Percentiles rank a stretch among this genome's conserved stretches.
Conservation (phyloP, 495 filamentous ascomycete species). For the Tirmania nivea region DNA sequence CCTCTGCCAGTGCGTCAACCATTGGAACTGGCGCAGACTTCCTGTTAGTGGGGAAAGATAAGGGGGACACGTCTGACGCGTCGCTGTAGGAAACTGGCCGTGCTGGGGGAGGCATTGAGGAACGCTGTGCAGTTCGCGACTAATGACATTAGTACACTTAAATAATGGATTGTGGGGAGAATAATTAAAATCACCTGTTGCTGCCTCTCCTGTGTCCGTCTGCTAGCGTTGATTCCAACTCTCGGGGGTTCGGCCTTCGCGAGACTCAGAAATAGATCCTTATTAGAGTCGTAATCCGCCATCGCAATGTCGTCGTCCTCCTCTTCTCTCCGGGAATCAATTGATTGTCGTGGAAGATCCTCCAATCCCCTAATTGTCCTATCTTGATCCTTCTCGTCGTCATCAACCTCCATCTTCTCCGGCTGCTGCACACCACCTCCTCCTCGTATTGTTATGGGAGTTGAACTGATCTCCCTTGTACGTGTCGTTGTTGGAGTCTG, state of each 20-base stretch:
- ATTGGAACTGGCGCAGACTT: neutral
- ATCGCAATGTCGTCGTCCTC: neutral
- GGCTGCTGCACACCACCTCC: slow-evolving; percentile 2
- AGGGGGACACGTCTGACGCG: slow-evolving; percentile 1
- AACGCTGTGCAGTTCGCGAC: neutral
- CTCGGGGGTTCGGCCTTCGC: slow-evolving; percentile 25
- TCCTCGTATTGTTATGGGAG: neutral
- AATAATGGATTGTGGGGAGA: too few species aligned
- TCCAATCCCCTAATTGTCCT: slow-evolving; percentile 20
- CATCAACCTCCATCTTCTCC: slow-evolving; percentile 17
- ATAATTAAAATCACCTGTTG: too few species aligned
- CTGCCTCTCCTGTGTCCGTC: too few species aligned
- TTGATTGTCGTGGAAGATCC: slow-evolving; percentile 3
- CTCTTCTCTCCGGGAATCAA: neutral
- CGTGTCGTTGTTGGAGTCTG: neutral
- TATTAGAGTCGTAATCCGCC: slow-evolving; percentile 7
- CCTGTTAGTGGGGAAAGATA: neutral
- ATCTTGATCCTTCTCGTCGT: slow-evolving; percentile 18
- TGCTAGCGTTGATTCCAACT: neutral
- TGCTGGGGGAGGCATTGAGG: neutral
- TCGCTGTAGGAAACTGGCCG: neutral
- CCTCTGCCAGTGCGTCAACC: neutral
- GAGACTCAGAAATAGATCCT: slow-evolving; percentile 44
- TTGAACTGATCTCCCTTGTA: slow-evolving; percentile 6
- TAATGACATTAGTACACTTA: too few species aligned